These are phyloP conservation scores for Blastomyces silverae DNA, from an alignment of 2,329 filamentous ascomycete species.

Conservation along the genomic window DNA sequence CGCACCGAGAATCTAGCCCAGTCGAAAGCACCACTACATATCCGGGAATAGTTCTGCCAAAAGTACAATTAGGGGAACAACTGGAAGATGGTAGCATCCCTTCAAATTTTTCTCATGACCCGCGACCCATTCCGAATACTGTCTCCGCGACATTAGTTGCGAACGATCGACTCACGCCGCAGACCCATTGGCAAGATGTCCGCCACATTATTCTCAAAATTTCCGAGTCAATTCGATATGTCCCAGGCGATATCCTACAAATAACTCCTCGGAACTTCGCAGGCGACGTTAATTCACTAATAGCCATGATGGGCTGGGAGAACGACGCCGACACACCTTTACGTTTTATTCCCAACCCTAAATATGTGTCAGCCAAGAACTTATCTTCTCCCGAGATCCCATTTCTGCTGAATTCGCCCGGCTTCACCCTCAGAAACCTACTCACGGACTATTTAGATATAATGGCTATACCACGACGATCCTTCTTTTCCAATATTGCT, in stretches of 20 bases:
- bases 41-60: conserved; percentile 11
- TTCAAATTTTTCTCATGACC: conserved; percentile 26
- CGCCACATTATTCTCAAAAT: conserved; percentile 62
- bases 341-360: conserved; percentile 40
- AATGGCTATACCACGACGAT: conserved; percentile 77
- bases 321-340: conserved; percentile 63
- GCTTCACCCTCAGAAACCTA: conserved; percentile 63
- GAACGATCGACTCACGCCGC: conserved; percentile 70
- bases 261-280: conserved; percentile 85
- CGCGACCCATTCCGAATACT: conserved; percentile 54
- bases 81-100: conserved; percentile 13
- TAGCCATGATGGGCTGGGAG: conserved; percentile 72
- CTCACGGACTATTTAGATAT: conserved; percentile 82
- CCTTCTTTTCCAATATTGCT: conserved; percentile 72
- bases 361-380: conserved; percentile 23
- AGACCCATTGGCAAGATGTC: conserved; percentile 86
- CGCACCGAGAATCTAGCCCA: background rate
- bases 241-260: conserved; percentile 71
- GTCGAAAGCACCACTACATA: conserved; percentile 17
- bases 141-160: conserved; percentile 52
- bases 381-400: conserved; percentile 31
- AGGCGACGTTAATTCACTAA: conserved; percentile 68
- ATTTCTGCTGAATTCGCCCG: conserved; percentile 32
- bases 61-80: conserved; percentile 1
- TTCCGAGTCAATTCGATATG: conserved; percentile 43